Conservation (phyloP, 148 eudicot species). For the Heliosperma pusillum region DNA sequence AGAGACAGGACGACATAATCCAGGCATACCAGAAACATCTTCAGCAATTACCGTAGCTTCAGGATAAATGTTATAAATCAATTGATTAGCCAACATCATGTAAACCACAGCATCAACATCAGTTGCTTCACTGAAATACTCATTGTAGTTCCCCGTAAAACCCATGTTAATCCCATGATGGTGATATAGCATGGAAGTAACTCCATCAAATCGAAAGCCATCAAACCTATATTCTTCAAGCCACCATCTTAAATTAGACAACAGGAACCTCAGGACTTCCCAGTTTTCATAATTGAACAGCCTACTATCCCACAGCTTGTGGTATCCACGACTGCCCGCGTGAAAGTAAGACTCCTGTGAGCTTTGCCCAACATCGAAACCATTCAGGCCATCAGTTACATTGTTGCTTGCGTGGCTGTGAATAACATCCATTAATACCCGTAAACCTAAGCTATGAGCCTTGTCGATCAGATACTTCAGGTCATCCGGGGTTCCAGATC, state of each 20-base stretch:
- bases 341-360: slow-evolving; percentile 93
- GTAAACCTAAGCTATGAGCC: slow-evolving; percentile 91
- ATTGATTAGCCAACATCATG: slow-evolving; percentile 77
- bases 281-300: slow-evolving; percentile 88
- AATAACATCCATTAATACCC: slow-evolving; percentile 86
- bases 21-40: slow-evolving; percentile 99
- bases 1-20: slow-evolving; percentile 68
- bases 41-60: slow-evolving; percentile 90
- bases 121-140: slow-evolving; percentile 83
- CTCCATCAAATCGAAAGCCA: slow-evolving; percentile 96
- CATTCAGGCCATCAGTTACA: slow-evolving; percentile 85
- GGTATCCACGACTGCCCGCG: slow-evolving; percentile 81
- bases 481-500: slow-evolving; percentile 94
- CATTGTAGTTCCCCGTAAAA: slow-evolving; percentile 71
- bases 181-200: slow-evolving; percentile 95
- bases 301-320: slow-evolving; percentile 90
- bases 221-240: slow-evolving; percentile 86
- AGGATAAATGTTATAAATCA: slow-evolving; percentile 61
- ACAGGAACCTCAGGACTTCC: slow-evolving; percentile 96
- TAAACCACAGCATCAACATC: slow-evolving; percentile 96
- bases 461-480: slow-evolving; percentile 92
- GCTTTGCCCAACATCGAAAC: slow-evolving; percentile 91
- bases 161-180: slow-evolving; percentile 85
- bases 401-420: slow-evolving; percentile 97
- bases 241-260: slow-evolving; percentile 96